Conservation (phyloP, 352 stramenopile species). For the Globisporangium polare region DNA sequence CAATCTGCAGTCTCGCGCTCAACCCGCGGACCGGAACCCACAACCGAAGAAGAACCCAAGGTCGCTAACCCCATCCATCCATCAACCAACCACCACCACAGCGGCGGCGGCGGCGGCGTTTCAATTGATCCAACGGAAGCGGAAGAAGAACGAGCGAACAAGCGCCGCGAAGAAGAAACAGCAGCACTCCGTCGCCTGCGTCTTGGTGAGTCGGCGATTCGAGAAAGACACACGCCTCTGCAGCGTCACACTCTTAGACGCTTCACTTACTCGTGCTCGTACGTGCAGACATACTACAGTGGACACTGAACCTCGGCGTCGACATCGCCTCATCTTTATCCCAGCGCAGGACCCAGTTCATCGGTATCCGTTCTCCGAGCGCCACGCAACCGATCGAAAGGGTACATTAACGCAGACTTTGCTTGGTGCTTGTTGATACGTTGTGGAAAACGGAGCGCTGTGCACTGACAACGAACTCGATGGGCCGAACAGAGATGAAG, state of each 20-base stretch:
- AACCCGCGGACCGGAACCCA: constrained; percentile 23
- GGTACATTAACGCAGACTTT: constrained; percentile 9
- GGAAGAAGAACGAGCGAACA: constrained; percentile 10
- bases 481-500: constrained; percentile 29
- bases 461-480: constrained; percentile 7
- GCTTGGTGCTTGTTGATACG: constrained; percentile 6
- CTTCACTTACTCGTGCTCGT: background rate
- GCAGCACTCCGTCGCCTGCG: background rate
- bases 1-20: constrained; percentile 37
- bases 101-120: constrained; percentile 1
- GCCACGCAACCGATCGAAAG: background rate
- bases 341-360: background rate
- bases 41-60: background rate
- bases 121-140: constrained; percentile 4
- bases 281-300: background rate
- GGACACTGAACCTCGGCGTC: background rate
- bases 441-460: background rate
- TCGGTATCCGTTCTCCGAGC: background rate
- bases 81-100: background rate
- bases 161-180: constrained; percentile 2
- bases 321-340: background rate
- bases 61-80: background rate
- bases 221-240: background rate
- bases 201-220: background rate
- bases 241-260: background rate